These are phyloP conservation scores for Fusarium bactridioides DNA, from an alignment of 2,329 filamentous ascomycete genomes.

Conservation along the genomic window DNA sequence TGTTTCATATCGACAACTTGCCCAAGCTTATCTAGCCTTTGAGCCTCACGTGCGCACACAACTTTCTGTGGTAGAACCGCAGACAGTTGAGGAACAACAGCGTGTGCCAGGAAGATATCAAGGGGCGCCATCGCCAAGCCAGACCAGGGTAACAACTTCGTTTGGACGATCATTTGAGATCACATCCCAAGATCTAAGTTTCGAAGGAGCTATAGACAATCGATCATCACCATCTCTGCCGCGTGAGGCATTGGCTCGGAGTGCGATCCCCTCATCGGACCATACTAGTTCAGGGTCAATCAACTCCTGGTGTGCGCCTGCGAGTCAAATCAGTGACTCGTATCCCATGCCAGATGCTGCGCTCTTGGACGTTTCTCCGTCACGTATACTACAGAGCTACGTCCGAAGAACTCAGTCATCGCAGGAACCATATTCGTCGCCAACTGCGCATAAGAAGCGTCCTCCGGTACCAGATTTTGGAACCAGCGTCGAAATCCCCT, in stretches of 20 bases:
- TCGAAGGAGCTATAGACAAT: constrained; percentile 56
- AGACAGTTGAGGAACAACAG: background rate
- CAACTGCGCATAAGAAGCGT: constrained; percentile 3
- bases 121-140: constrained; percentile 11
- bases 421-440: constrained; percentile 33
- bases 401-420: constrained; percentile 45
- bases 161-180: constrained; percentile 38
- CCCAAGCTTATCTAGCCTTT: constrained; percentile 61
- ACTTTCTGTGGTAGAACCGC: constrained; percentile 3
- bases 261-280: constrained; percentile 7
- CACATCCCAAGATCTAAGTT: constrained; percentile 54
- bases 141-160: constrained; percentile 13
- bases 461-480: background rate
- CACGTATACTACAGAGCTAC: constrained; percentile 59
- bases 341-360: constrained; percentile 51
- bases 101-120: background rate
- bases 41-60: constrained; percentile 40
- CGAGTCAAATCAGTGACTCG: constrained; percentile 64
- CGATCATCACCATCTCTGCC: constrained; percentile 45
- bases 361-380: constrained; percentile 53
- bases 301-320: constrained; percentile 53
- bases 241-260: background rate
- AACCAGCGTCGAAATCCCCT: constrained; percentile 29
- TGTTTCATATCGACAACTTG: constrained; percentile 57
- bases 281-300: constrained; percentile 33